Conservation (phyloP, 371 early-diverging fungal genomes). For the Mucor sp. region DNA sequence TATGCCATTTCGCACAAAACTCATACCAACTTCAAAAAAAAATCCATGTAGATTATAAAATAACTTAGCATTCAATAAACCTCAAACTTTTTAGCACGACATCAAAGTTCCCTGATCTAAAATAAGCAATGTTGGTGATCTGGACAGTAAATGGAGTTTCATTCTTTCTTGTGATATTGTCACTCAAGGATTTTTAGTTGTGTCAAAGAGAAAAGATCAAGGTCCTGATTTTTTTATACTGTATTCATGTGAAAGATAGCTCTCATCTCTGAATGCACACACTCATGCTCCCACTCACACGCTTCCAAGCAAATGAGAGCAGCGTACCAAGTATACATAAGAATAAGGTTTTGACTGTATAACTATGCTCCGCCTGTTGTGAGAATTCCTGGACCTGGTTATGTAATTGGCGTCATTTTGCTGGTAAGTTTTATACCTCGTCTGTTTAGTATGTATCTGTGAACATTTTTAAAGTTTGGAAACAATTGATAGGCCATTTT, state of each 20-base stretch:
- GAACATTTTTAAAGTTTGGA: background rate
- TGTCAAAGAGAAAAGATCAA: background rate
- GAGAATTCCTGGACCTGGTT: background rate
- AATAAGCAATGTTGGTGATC: background rate
- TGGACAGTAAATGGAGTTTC: background rate
- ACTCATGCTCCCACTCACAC: background rate
- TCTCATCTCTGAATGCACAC: background rate
- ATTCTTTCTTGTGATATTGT: background rate
- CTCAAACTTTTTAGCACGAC: background rate
- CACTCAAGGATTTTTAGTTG: background rate
- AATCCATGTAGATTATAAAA: background rate
- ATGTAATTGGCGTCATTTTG: background rate
- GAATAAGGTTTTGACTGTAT: background rate
- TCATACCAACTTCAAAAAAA: background rate
- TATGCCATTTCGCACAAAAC: background rate
- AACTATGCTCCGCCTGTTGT: background rate
- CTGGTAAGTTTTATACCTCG: background rate
- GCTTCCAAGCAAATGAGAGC: background rate
- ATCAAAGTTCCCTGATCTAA: background rate
- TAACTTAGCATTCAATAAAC: background rate
- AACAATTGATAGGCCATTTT: background rate
- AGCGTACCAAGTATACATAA: background rate
- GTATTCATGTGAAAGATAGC: background rate
- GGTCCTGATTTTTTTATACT: background rate
- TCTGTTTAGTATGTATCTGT: background rate